Percentiles rank a stretch among this genome's conserved stretches.
Evolutionary conservation across 805 yeast species (phyloP).

Genomic region (Cyberlindnera mississippiensis): DNA sequence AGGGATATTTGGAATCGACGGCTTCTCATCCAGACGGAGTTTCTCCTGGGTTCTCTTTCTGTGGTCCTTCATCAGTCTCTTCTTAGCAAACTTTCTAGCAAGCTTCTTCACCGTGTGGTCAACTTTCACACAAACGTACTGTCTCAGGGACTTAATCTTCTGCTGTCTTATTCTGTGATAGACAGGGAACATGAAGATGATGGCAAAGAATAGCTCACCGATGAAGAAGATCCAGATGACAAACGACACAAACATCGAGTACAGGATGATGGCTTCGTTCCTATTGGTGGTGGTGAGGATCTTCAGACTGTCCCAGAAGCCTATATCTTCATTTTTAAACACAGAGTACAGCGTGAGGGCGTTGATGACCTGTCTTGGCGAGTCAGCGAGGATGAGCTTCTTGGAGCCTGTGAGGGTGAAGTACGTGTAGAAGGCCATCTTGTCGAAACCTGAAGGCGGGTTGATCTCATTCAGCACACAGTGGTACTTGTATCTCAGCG

Average conservation of each 20-base stretch:
- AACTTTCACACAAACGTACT: slow-evolving; percentile 57
- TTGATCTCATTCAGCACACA: slow-evolving; percentile 72
- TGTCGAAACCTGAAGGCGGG: slow-evolving; percentile 60
- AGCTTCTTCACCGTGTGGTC: slow-evolving; percentile 53
- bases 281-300: slow-evolving; percentile 57
- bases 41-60: slow-evolving; percentile 5
- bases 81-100: slow-evolving; percentile 31
- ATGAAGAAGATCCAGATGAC: slow-evolving; percentile 70
- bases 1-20: slow-evolving; percentile 9
- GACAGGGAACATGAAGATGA: slow-evolving; percentile 49
- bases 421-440: slow-evolving; percentile 62
- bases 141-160: slow-evolving; percentile 44
- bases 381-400: slow-evolving; percentile 66
- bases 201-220: slow-evolving; percentile 49
- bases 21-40: slow-evolving; percentile 3
- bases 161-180: slow-evolving; percentile 40
- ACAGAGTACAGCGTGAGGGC: slow-evolving; percentile 65
- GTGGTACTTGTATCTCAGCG: slow-evolving; percentile 58
- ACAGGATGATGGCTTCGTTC: slow-evolving; percentile 64
- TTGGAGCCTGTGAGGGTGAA: slow-evolving; percentile 61
- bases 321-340: slow-evolving; percentile 34
- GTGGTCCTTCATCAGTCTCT: slow-evolving; percentile 11
- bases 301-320: slow-evolving; percentile 41
- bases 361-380: slow-evolving; percentile 85
- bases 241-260: slow-evolving; percentile 74